Conservation (phyloP, 352 stramenopile genomes). For the Phytophthora europaea region DNA sequence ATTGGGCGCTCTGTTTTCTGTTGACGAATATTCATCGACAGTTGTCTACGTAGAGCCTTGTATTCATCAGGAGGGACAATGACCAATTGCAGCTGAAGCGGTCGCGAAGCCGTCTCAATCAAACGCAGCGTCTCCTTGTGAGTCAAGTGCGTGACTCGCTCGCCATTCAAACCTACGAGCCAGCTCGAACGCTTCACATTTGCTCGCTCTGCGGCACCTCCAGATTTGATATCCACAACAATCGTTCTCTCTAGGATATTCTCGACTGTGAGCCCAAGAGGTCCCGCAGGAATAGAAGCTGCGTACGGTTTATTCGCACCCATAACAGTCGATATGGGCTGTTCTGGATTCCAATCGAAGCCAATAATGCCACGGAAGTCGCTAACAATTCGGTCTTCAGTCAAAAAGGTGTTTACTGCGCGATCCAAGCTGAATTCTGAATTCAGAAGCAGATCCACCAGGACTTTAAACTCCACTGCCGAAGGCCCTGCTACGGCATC, state of each 20-base stretch:
- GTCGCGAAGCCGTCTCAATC: constrained; percentile 82
- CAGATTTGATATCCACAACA: constrained; percentile 90
- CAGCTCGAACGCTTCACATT: constrained; percentile 87
- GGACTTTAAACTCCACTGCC: constrained; percentile 72
- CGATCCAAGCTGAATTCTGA: constrained; percentile 84
- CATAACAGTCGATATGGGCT: constrained; percentile 61
- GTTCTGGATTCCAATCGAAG: constrained; percentile 64
- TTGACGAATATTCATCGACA: constrained; percentile 89
- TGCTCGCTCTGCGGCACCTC: constrained; percentile 75
- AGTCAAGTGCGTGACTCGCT: constrained; percentile 80
- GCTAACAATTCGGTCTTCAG: constrained; percentile 79
- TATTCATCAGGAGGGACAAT: constrained; percentile 80
- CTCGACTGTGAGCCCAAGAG: constrained; percentile 89
- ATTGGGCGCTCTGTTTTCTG: constrained; percentile 86
- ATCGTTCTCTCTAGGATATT: constrained; percentile 91
- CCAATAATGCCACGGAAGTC: constrained; percentile 86
- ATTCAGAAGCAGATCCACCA: constrained; percentile 79
- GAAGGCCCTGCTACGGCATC: constrained; percentile 69
- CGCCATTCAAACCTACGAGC: constrained; percentile 84
- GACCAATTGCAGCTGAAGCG: constrained; percentile 78
- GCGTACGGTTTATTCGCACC: constrained; percentile 62
- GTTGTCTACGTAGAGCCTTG: constrained; percentile 75
- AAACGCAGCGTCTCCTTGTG: constrained; percentile 89
- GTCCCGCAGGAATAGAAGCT: constrained; percentile 81
- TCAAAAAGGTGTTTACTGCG: constrained; percentile 87